A percentile compares a stretch with the other conserved stretches of the same genome.
Conservation (phyloP, 352 stramenopile genomes). For the Phytopythium sindhum region DNA sequence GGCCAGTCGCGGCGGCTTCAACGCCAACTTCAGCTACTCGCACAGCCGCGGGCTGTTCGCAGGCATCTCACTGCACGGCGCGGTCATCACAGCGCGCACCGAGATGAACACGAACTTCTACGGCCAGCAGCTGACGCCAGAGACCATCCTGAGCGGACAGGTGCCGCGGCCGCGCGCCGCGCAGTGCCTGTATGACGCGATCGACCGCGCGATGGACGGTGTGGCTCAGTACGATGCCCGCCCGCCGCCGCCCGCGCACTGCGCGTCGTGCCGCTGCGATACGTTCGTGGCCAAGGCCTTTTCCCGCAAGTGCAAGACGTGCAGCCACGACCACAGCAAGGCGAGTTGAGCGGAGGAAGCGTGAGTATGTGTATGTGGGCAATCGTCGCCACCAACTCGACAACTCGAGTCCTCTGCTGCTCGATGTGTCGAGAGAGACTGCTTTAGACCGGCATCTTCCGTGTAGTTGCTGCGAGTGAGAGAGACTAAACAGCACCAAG, state of each 20-base stretch:
- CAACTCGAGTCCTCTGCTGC: slow-evolving; percentile 1
- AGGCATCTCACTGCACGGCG: slow-evolving; percentile 92
- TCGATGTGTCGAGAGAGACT: not conserved
- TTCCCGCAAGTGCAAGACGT: slow-evolving; percentile 80
- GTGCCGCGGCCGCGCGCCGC: slow-evolving; percentile 58
- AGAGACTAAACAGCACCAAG: not conserved
- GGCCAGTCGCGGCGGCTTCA: slow-evolving; percentile 64
- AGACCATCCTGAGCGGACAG: slow-evolving; percentile 66
- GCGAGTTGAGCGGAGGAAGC: not conserved
- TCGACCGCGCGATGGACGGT: slow-evolving; percentile 63
- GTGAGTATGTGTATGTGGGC: not conserved
- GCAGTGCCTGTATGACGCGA: slow-evolving; percentile 76
- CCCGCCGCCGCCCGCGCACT: slow-evolving; percentile 13
- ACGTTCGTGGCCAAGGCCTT: slow-evolving; percentile 62
- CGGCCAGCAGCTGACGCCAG: slow-evolving; percentile 74
- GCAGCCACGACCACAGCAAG: slow-evolving; percentile 54
- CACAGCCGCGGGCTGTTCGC: slow-evolving; percentile 92
- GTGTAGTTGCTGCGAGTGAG: not conserved
- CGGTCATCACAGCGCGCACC: slow-evolving; percentile 86
- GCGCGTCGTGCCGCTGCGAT: slow-evolving; percentile 50
- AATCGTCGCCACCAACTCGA: not conserved
- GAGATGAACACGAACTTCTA: slow-evolving; percentile 96
- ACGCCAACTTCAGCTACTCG: slow-evolving; percentile 94
- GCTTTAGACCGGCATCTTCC: not conserved
- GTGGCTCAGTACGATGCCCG: slow-evolving; percentile 59